Percentiles rank a stretch among this genome's conserved stretches.
phyloP scores from a whole-genome alignment of 1,284 basidiomycete genomes.

The Inonotus hispidus region DNA sequence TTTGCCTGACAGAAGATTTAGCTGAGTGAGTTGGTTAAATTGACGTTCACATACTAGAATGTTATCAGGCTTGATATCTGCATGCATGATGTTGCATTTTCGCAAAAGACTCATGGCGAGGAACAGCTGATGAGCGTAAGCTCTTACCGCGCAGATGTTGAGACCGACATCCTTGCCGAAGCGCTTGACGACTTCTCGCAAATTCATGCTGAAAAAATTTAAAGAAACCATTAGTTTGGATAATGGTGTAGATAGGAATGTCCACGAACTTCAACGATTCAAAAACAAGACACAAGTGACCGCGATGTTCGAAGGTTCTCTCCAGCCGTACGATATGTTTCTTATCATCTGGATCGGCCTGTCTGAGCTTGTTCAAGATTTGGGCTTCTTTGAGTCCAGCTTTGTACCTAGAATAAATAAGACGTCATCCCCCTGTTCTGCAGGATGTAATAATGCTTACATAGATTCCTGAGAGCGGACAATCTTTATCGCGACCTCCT shows the following conservation, averaged over 20 bases:
- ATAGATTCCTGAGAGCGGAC: slow-evolving; percentile 95
- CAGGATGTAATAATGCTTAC: slow-evolving; percentile 43
- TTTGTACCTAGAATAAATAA: slow-evolving; percentile 64
- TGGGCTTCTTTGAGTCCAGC: slow-evolving; percentile 91
- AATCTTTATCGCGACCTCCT: slow-evolving; percentile 98
- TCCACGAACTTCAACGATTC: slow-evolving; percentile 79
- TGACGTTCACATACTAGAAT: slow-evolving; percentile 62
- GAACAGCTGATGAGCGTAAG: slow-evolving; percentile 96
- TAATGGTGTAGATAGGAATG: slow-evolving; percentile 1
- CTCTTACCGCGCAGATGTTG: slow-evolving; percentile 94
- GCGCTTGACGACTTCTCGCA: slow-evolving; percentile 97
- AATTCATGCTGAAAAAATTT: slow-evolving; percentile 84
- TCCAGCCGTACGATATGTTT: slow-evolving; percentile 92
- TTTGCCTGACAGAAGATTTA: slow-evolving; percentile 61
- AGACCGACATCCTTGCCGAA: slow-evolving; percentile 98
- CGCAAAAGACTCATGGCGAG: slow-evolving; percentile 80
- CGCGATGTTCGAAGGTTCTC: slow-evolving; percentile 93
- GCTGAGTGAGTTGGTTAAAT: slow-evolving; percentile 7
- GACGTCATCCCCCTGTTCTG: neutral
- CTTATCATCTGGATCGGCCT: slow-evolving; percentile 93
- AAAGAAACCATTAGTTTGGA: slow-evolving; percentile 8
- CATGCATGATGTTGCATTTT: slow-evolving; percentile 93
- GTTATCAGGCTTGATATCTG: slow-evolving; percentile 97
- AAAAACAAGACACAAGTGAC: slow-evolving; percentile 95
- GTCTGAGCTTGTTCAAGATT: slow-evolving; percentile 81